phyloP scores from a whole-genome alignment of 768 basidiomycete genomes.

The Xanthoconium purpureum region DNA sequence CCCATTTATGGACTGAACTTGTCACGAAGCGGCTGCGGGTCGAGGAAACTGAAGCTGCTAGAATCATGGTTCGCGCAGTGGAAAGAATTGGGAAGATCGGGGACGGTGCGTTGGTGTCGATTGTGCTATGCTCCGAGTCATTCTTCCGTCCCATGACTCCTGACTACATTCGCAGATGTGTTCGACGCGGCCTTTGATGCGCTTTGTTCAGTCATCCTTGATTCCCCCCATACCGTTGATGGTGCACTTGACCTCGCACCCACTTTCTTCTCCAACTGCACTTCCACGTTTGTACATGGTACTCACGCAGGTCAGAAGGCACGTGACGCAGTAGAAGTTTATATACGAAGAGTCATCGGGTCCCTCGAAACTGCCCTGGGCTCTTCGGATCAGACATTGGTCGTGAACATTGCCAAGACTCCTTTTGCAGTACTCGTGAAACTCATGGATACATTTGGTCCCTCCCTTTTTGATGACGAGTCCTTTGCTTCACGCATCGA shows the following conservation, averaged over 20 bases:
- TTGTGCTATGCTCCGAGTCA: conserved; percentile 26
- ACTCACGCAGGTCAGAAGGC: conserved; percentile 15
- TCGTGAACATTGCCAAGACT: neutral
- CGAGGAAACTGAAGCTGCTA: conserved; percentile 42
- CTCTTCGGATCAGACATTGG: neutral
- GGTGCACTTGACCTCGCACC: conserved; percentile 35
- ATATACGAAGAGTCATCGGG: conserved; percentile 24
- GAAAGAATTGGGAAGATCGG: conserved; percentile 40
- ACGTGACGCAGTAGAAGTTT: conserved; percentile 10
- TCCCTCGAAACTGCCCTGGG: conserved; percentile 16
- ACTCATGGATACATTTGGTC: conserved; percentile 52
- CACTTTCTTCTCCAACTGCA: conserved; percentile 45
- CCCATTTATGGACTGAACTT: conserved; percentile 49
- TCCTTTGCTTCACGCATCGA: conserved; percentile 46
- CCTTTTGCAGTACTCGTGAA: conserved; percentile 35
- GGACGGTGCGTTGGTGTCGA: conserved; percentile 33
- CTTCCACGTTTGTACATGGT: conserved; percentile 32
- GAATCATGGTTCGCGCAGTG: conserved; percentile 45
- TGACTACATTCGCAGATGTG: conserved; percentile 34
- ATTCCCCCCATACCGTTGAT: neutral
- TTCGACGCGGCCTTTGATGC: conserved; percentile 49
- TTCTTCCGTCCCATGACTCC: conserved; percentile 25
- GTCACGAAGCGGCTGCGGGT: conserved; percentile 44
- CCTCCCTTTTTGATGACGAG: conserved; percentile 45
- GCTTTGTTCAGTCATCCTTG: conserved; percentile 28